Base-by-base conservation (phyloP, 2,329 filamentous ascomycete species). In the Pestalotiopsis fici region DNA sequence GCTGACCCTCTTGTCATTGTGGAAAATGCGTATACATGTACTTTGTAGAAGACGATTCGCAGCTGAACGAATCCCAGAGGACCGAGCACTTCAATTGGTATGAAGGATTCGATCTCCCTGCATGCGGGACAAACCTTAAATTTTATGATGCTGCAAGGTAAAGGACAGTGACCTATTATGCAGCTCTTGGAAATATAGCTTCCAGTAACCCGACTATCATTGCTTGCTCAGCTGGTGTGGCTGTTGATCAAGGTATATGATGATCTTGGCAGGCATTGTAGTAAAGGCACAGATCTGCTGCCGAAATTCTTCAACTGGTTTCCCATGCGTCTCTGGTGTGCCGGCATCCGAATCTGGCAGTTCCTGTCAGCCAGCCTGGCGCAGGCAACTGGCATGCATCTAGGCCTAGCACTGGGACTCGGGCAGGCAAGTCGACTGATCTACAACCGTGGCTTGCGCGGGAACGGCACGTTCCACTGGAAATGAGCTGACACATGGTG, bases 401-500 rank as follows among this genome's bases (percentile, higher is more conserved):
- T 50, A 21, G 43, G 43, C 43, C 3, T n/a, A 21, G 43, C 43
- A 27, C 55, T 57, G 55, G n/a, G 55, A 27, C 55, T 31, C 25
- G 55, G 43, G 57, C 27, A 37, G 57, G 57, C 28, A 35, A 60
- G 27, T 21, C n/a, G 57, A 60, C 18, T 31, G 57, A 60, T 60
- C 28, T 35, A 31, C 57, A 7, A 60, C n/a, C n/a, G 28, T 62
- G 59, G 39, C 35, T 62, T 43, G 21, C n/a, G 37, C 59, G 35
- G 59, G 59, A 62, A 47, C 59, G 59, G 59, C 59, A 47, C 59
- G 59, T 62, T 37, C 59, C 59, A 39, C 47, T 37, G 59, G 25
- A n/a, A n/a, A 21, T 43, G 27, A 62, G 59, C 35, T 62, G 37
- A 25, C 21, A 62, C 37, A 47, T 50, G 35, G 43, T 27, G 21